Conservation (phyloP, 176 grass and related monocot genomes). For the Otatea glauca region DNA sequence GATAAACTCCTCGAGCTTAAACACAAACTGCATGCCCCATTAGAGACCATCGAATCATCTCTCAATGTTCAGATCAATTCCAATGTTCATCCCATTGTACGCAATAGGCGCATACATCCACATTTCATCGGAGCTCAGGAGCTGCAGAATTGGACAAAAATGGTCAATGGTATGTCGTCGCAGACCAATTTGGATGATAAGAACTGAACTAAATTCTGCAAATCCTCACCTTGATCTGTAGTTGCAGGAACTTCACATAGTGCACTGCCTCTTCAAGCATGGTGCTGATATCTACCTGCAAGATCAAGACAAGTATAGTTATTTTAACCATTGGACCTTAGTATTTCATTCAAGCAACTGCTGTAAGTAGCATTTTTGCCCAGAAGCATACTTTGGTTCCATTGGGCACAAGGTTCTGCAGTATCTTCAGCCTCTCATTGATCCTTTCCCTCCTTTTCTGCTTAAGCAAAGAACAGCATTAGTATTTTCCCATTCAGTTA, state of each 20-base stretch:
- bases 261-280: slow-evolving; percentile 93
- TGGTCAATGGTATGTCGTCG: neutral
- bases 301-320: slow-evolving; percentile 6
- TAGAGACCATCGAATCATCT: slow-evolving; percentile 16
- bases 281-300: slow-evolving; percentile 89
- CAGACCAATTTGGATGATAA: neutral
- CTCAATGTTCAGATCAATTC: slow-evolving; percentile 61
- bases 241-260: slow-evolving; percentile 84
- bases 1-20: slow-evolving; percentile 5
- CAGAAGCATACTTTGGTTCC: slow-evolving; percentile 78
- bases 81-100: slow-evolving; percentile 82
- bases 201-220: neutral
- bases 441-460: slow-evolving; percentile 85
- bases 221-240: slow-evolving; percentile 87
- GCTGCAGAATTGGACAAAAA: slow-evolving; percentile 51
- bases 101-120: slow-evolving; percentile 94
- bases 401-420: slow-evolving; percentile 80
- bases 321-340: neutral
- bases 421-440: slow-evolving; percentile 80
- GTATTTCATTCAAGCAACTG: neutral
- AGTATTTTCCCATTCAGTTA: slow-evolving; percentile 36
- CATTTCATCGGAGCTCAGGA: slow-evolving; percentile 75
- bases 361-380: neutral
- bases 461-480: slow-evolving; percentile 41
- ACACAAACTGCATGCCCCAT: neutral